Evolutionary conservation across 2,329 filamentous ascomycete genomes (phyloP).

Genomic region (Claviceps lovelessii): DNA sequence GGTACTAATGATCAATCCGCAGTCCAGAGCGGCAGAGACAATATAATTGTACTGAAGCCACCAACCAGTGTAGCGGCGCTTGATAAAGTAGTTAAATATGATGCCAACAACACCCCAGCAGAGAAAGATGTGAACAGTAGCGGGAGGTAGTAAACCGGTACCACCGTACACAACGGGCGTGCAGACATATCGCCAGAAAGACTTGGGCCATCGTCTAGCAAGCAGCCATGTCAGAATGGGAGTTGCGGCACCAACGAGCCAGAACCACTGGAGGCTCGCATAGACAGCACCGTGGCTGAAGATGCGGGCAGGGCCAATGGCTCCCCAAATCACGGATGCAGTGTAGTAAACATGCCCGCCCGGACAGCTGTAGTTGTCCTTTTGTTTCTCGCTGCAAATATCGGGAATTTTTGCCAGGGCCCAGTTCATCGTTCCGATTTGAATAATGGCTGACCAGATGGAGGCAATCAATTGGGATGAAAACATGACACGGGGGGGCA

Average conservation of each 20-base stretch:
- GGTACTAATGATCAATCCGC: conserved; percentile 50
- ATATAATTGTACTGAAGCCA: conserved; percentile 71
- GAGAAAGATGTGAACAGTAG: conserved; percentile 56
- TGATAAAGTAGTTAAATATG: conserved; percentile 55
- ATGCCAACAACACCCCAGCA: conserved; percentile 55
- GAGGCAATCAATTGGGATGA: conserved; percentile 44
- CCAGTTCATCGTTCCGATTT: conserved; percentile 54
- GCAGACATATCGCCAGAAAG: conserved; percentile 49
- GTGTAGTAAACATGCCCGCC: conserved; percentile 48
- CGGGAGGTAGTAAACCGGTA: conserved; percentile 49
- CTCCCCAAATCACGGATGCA: conserved; percentile 57
- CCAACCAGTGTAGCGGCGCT: conserved; percentile 52
- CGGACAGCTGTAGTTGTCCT: conserved; percentile 43
- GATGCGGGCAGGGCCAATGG: conserved; percentile 56
- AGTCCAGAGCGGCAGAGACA: conserved; percentile 56
- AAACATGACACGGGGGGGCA: conserved; percentile 48
- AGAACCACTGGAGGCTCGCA: conserved; percentile 53
- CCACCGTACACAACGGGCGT: conserved; percentile 56
- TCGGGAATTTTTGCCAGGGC: conserved; percentile 45
- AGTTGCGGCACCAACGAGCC: conserved; percentile 48
- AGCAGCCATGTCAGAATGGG: conserved; percentile 51
- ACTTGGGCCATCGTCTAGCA: conserved; percentile 46
- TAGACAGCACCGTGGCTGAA: conserved; percentile 52
- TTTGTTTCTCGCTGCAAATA: conserved; percentile 41
- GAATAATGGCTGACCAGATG: conserved; percentile 46